Conservation (phyloP, 257 asterid genomes). For the Fraxinus excelsior region DNA sequence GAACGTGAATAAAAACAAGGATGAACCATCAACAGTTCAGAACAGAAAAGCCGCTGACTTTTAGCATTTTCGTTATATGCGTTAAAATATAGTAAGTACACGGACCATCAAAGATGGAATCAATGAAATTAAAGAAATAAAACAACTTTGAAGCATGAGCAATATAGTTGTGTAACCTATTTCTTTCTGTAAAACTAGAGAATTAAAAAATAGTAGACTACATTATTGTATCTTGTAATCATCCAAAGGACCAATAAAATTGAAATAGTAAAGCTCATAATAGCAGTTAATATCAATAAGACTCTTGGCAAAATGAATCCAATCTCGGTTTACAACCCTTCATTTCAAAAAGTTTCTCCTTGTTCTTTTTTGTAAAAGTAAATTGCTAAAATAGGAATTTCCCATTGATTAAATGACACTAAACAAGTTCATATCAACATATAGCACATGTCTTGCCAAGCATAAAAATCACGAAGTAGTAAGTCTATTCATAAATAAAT, state of each 20-base stretch:
- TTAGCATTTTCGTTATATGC: not conserved
- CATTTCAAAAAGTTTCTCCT: not conserved
- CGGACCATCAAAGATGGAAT: not conserved
- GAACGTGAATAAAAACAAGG: not conserved
- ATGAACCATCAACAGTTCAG: not conserved
- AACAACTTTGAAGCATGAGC: not conserved
- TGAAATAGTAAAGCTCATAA: not conserved
- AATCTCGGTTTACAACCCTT: not conserved
- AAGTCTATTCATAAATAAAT: not conserved
- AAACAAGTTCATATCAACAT: not conserved
- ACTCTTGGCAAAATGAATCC: not conserved
- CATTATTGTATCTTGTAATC: not conserved
- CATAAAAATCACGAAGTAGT: not conserved
- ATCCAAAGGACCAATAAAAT: not conserved
- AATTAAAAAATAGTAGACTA: not conserved
- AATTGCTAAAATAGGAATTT: not conserved
- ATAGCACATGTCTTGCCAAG: not conserved
- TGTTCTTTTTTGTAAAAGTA: not conserved
- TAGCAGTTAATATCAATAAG: not conserved
- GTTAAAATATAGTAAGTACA: not conserved
- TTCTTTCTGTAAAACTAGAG: not conserved
- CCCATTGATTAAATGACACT: not conserved
- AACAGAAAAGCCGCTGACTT: not conserved
- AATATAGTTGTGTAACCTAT: not conserved
- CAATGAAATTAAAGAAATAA: not conserved